Evolutionary conservation across 768 basidiomycete species (phyloP), one percentile per base, ranked within the genome.

Genomic region (Suillus discolor): DNA sequence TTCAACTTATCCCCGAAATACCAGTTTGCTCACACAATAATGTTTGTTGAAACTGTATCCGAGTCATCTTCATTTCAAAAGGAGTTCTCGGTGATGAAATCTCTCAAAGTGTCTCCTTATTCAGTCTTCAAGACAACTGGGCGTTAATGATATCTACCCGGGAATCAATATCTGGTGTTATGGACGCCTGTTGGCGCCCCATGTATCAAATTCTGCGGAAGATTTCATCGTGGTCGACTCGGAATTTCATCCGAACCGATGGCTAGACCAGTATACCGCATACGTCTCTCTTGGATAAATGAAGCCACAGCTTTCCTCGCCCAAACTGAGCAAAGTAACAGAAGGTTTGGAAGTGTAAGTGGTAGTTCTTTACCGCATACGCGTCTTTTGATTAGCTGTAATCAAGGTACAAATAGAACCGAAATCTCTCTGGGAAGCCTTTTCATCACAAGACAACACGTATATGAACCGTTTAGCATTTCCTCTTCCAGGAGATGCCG

Each of bases 381-480:
- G 15, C 23, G 28, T 53, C 28, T 31, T 31, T 9, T 41, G 39
- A 59, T 59, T 59, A 23, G 57, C 57, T 59, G 36, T 28, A 28
- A 60, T 60, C 59, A 60, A 60, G 59, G 41, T 28, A 60, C 59
- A 42, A 38, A 42, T 60, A 42, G 59, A 60, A 60, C 25, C 39
- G 18, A 41, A 23, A 39, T 28, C 16, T n/a, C 15, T 41, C 57
- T 41, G 23, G 39, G 4, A 41, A 28, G 39, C 1, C 16, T 41
- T 41, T 59, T 39, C 15, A 59, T 59, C 57, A 18, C 57, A 57
- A 57, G 57, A 57, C 36, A 25, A 34, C 28, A 54, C 53, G 5
- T 34, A 34, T 34, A 54, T 20, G 53, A 54, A 31, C 31, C 53
- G 9, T 54, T 54, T 31, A 55, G 20, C 34, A 55, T 55, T 55